Percentiles rank a stretch among this genome's conserved stretches.
phyloP scores from a whole-genome alignment of 805 yeast species.

The Hanseniaspora lindneri region DNA sequence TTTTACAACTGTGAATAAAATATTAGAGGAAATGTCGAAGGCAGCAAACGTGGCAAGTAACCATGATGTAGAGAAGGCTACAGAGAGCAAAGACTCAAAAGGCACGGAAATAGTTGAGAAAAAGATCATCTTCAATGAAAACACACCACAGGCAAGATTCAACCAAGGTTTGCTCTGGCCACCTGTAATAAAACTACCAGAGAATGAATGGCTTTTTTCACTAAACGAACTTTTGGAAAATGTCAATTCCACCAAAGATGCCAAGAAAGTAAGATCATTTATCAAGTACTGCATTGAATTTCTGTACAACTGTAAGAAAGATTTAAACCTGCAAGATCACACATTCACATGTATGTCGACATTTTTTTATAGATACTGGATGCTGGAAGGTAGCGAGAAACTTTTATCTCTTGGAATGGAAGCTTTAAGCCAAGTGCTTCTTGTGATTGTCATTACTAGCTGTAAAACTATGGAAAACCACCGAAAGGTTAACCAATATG shows the following conservation, averaged over 20 bases:
- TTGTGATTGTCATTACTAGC: conserved; percentile 29
- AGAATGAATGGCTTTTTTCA: conserved; percentile 26
- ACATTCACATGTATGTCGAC: conserved; percentile 30
- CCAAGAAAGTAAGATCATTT: conserved; percentile 24
- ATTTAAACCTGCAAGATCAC: conserved; percentile 28
- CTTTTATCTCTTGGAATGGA: conserved; percentile 23
- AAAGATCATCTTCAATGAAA: conserved; percentile 11
- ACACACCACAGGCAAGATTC: conserved; percentile 12
- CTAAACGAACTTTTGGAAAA: conserved; percentile 26
- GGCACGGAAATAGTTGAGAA: conserved; percentile 3
- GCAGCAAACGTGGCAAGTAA: too few relatives aligned
- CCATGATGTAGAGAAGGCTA: too few relatives aligned
- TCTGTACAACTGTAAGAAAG: conserved; percentile 29
- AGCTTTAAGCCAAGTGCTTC: conserved; percentile 27
- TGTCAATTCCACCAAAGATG: conserved; percentile 21
- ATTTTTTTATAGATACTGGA: conserved; percentile 29
- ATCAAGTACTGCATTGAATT: conserved; percentile 29
- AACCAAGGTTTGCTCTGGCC: conserved; percentile 29
- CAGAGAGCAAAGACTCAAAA: too few relatives aligned
- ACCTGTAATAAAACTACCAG: conserved; percentile 27
- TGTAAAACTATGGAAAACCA: conserved; percentile 30
- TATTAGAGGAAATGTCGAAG: too few relatives aligned
- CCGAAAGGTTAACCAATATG: conserved; percentile 29
- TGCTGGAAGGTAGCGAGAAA: conserved; percentile 19
- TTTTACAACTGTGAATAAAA: too few relatives aligned